Evolutionary conservation across 2,329 filamentous ascomycete species (phyloP), one percentile per base, ranked within the genome.

Genomic region (Claviceps purpurea): DNA sequence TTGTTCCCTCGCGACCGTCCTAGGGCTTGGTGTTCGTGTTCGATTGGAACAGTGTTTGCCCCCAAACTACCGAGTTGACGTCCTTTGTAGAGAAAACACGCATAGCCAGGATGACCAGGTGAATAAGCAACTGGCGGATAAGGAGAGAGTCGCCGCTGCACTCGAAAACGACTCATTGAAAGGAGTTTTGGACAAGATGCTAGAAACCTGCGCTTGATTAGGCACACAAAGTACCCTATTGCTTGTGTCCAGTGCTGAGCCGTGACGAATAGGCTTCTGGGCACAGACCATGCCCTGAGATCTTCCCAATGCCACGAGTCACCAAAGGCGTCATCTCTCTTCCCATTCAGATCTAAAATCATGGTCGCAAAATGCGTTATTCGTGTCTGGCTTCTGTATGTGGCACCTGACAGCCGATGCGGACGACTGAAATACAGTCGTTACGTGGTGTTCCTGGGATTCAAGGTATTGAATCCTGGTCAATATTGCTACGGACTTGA

Each of bases 101-200:
- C 93, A 97, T 67, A 88, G 82, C 58, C 94, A 94, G 55, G 91
- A 89, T 46, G 89, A 95, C 56, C 89, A 95, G 66, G 89, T 96
- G 50, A 96, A 95, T 71, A 96, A 96, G 74, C 93, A 98, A 70
- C 73, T 98, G 44, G 87, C 83, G 38, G 93, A 98, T 70, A 98
- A 97, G 74, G 93, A 98, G 72, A 77, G 93, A 55, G 93, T 98
- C 45, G 90, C 91, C 1, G 93, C 93, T 10, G 93, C 93, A 6
- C 73, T 96, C 60, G 93, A 97, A 69, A 98, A 98, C 65, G 87
- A 87, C 52, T 94, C 87, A 1, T 72, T 98, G 55, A 89, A 88
- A 74, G 83, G 83, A 42, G 87, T 96, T 37, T 75, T 98, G 57
- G 82, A 87, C 65, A 95, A 93, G 70, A 97, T 98, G 93, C 76